A percentile compares a stretch with the other conserved stretches of the same genome.
phyloP scores from a whole-genome alignment of 73 alveolate genomes.

The Urostyla sp. region DNA sequence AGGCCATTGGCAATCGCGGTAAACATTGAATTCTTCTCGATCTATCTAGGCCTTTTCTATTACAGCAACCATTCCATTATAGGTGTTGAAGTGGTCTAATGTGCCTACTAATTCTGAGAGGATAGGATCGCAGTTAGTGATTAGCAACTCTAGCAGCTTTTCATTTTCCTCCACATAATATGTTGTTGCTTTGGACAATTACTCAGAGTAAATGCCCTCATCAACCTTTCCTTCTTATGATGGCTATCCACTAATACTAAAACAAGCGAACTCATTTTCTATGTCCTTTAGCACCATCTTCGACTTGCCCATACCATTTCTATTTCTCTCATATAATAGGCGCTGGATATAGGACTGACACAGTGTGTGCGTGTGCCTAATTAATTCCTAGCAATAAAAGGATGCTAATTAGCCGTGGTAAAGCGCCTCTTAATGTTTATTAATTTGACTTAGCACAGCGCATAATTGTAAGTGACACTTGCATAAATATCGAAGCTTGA shows the following conservation, averaged over 20 bases:
- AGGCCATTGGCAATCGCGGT: not conserved
- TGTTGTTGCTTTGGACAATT: slow-evolving; percentile 2
- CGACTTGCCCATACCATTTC: not conserved
- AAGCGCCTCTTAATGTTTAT: slow-evolving; percentile 86
- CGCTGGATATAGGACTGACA: slow-evolving; percentile 35
- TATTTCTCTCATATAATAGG: not conserved
- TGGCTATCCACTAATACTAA: slow-evolving; percentile 1
- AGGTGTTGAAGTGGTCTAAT: slow-evolving; percentile 48
- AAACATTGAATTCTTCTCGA: not conserved
- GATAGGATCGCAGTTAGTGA: slow-evolving; percentile 66
- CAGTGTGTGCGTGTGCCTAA: slow-evolving; percentile 61
- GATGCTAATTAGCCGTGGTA: slow-evolving; percentile 89
- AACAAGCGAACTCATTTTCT: slow-evolving; percentile 19
- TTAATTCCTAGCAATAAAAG: slow-evolving; percentile 77
- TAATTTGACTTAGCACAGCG: slow-evolving; percentile 88
- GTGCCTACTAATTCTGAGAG: slow-evolving; percentile 3
- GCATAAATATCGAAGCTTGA: slow-evolving; percentile 84
- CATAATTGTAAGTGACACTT: slow-evolving; percentile 92
- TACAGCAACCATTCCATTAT: slow-evolving; percentile 38
- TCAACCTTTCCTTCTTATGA: not conserved
- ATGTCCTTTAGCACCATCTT: slow-evolving; percentile 5
- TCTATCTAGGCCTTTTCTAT: slow-evolving; percentile 5
- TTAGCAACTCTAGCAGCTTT: slow-evolving; percentile 39
- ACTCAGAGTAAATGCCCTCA: not conserved
- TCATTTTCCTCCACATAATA: slow-evolving; percentile 62